Conservation (phyloP, 306 rosid genomes). For the Prunus padus region DNA sequence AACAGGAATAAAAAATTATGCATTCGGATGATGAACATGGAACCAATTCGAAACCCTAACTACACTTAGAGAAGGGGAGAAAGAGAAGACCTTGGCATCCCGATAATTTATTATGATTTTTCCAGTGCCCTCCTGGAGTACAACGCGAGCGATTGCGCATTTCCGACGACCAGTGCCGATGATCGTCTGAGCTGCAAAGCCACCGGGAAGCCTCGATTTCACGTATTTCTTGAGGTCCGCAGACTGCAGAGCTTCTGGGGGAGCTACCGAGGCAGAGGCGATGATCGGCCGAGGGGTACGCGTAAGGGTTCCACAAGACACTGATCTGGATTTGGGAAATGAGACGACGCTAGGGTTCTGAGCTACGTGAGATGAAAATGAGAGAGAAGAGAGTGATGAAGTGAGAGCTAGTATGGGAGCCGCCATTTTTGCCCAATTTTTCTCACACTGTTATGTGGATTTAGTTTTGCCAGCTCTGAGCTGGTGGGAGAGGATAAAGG, state of each 20-base stretch:
- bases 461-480: too few species aligned
- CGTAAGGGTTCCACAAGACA: slow-evolving; percentile 23
- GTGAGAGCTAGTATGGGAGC: slow-evolving; percentile 55
- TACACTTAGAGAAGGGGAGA: background rate
- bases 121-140: slow-evolving; percentile 87
- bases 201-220: slow-evolving; percentile 89
- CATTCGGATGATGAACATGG: background rate
- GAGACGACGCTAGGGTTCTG: slow-evolving; percentile 43
- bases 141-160: slow-evolving; percentile 83
- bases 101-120: slow-evolving; percentile 86
- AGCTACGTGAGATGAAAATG: slow-evolving; percentile 74
- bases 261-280: slow-evolving; percentile 47
- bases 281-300: slow-evolving; percentile 38
- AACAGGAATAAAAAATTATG: background rate
- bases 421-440: slow-evolving; percentile 43
- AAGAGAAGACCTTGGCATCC: slow-evolving; percentile 65
- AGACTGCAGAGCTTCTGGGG: slow-evolving; percentile 52
- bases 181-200: slow-evolving; percentile 85
- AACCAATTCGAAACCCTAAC: background rate
- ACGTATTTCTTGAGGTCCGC: slow-evolving; percentile 60
- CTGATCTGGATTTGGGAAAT: slow-evolving; percentile 30
- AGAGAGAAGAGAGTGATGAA: slow-evolving; percentile 63
- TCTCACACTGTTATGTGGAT: too few species aligned
- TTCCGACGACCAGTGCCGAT: slow-evolving; percentile 91
- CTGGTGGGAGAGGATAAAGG: too few species aligned